phyloP scores from a whole-genome alignment of 148 eudicot genomes.

The Rhododendron vialii region DNA sequence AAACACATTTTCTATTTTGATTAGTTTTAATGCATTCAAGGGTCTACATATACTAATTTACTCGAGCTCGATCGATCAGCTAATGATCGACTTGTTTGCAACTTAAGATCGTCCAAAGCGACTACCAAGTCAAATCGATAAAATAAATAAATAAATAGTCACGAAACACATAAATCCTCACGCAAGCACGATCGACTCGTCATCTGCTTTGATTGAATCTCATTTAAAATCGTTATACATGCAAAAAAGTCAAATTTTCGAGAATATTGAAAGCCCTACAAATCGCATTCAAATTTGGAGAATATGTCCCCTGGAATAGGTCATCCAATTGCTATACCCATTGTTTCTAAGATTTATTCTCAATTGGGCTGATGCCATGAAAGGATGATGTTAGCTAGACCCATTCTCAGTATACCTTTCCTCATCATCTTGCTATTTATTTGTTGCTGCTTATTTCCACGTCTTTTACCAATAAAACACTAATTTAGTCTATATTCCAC shows the following conservation, averaged over 20 bases:
- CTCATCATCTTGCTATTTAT: neutral
- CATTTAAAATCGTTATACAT: neutral
- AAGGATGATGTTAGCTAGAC: neutral
- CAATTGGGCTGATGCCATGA: neutral
- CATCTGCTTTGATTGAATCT: neutral
- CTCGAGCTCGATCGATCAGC: neutral
- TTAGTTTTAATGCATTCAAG: neutral
- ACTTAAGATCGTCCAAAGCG: no score
- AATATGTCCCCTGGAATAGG: neutral
- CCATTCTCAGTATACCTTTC: neutral
- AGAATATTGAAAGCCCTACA: neutral
- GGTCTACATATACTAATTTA: neutral
- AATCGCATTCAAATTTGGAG: neutral
- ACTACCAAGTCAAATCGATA: no score
- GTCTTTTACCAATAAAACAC: neutral
- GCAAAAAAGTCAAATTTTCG: neutral
- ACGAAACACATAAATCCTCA: neutral
- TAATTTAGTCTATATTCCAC: neutral
- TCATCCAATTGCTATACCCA: neutral
- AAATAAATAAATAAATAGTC: neutral
- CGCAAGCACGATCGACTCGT: neutral
- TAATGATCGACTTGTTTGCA: neutral
- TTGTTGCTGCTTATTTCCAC: neutral
- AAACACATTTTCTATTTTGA: neutral
- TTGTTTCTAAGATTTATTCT: neutral